Evolutionary conservation across 2,329 filamentous ascomycete genomes (phyloP).

Genomic region (Metarhizium rileyi): DNA sequence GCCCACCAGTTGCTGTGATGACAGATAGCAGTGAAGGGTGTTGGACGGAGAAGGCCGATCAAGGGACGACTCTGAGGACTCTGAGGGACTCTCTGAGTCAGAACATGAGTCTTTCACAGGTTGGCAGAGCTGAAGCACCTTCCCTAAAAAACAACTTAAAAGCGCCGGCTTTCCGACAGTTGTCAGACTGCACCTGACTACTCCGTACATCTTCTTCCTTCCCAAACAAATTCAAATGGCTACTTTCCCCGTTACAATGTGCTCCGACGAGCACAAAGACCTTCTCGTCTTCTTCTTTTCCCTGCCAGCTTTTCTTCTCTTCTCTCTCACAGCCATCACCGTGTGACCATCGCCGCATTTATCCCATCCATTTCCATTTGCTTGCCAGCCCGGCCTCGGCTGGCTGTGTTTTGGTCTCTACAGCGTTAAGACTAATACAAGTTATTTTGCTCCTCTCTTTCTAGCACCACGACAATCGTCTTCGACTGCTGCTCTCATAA

Average conservation of each 20-base stretch:
- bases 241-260: background rate
- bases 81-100: too few species aligned
- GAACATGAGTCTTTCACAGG: too few species aligned
- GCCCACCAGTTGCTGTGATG: too few species aligned
- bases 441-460: background rate
- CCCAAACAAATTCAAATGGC: background rate
- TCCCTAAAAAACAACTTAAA: too few species aligned
- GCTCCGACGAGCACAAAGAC: background rate
- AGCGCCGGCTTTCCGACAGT: too few species aligned
- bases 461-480: background rate
- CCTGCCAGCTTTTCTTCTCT: background rate
- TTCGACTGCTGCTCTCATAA: conserved; percentile 6
- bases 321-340: conserved; percentile 5
- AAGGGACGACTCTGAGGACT: too few species aligned
- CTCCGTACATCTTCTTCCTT: background rate
- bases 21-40: too few species aligned
- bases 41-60: too few species aligned
- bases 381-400: background rate
- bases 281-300: background rate
- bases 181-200: background rate
- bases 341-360: conserved; percentile 2
- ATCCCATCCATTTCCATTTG: conserved; percentile 2
- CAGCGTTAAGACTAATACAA: background rate
- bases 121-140: too few species aligned
- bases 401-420: background rate